A percentile compares a stretch with the other conserved stretches of the same genome.
Evolutionary conservation across 2,329 filamentous ascomycete species (phyloP).

Genomic region (Pyrenochaeta sp.): DNA sequence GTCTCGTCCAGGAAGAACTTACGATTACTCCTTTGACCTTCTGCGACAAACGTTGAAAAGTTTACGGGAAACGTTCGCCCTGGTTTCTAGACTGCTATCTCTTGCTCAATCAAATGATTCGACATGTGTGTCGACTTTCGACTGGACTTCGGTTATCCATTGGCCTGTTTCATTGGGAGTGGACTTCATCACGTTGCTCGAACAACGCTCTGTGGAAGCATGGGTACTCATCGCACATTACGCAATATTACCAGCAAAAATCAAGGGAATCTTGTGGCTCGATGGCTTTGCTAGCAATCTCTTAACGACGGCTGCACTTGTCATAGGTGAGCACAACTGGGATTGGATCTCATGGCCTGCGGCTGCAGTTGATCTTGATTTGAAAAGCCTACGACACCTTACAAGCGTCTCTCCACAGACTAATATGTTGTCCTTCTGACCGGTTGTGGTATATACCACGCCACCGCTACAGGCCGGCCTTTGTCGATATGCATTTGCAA

Average conservation of each 20-base stretch:
- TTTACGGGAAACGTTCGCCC: constrained; percentile 29
- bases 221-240: constrained; percentile 42
- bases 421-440: not conserved
- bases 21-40: constrained; percentile 35
- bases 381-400: constrained; percentile 17
- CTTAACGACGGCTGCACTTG: constrained; percentile 30
- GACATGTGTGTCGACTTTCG: constrained; percentile 9
- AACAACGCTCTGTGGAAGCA: constrained; percentile 29
- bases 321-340: constrained; percentile 32
- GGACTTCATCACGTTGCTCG: constrained; percentile 29
- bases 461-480: not conserved
- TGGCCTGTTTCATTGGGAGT: constrained; percentile 24
- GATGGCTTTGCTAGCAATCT: constrained; percentile 26
- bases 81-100: constrained; percentile 30
- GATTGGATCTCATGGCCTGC: constrained; percentile 37
- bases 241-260: constrained; percentile 27
- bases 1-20: constrained; percentile 25
- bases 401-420: not conserved
- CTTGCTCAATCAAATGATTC: not conserved
- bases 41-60: constrained; percentile 22
- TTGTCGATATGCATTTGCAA: too few species aligned
- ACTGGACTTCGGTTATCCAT: constrained; percentile 30
- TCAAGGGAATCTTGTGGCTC: constrained; percentile 30
- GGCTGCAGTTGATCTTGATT: constrained; percentile 21
- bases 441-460: not conserved